Evolutionary conservation across 2,329 filamentous ascomycete species (phyloP).

Genomic region (Chalara sp.): DNA sequence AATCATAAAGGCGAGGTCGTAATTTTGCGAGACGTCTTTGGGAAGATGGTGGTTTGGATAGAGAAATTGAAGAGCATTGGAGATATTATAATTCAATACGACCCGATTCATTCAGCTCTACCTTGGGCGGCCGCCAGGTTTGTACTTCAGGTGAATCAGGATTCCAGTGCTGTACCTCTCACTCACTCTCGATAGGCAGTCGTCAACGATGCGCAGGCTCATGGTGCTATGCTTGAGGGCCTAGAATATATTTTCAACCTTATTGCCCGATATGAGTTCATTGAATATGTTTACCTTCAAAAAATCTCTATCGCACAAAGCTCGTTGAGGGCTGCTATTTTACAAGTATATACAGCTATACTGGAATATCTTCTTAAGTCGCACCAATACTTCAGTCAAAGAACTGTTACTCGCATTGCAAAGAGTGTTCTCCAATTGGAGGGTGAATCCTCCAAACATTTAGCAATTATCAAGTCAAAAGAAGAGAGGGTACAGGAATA

Average conservation of each 20-base stretch:
- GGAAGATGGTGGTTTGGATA: constrained; percentile 19
- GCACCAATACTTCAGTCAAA: constrained; percentile 5
- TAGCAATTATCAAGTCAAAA: constrained; percentile 2
- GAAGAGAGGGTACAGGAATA: constrained; percentile 3
- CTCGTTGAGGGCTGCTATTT: not conserved
- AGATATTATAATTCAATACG: constrained; percentile 15
- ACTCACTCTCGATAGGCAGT: not conserved
- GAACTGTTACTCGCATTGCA: not conserved
- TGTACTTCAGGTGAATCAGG: constrained; percentile 6
- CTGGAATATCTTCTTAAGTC: constrained; percentile 5
- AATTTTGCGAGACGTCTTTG: constrained; percentile 5
- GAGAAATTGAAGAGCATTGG: constrained; percentile 23
- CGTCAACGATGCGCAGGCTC: constrained; percentile 1
- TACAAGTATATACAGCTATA: constrained; percentile 6
- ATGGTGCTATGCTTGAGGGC: constrained; percentile 8
- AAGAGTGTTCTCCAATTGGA: constrained; percentile 9
- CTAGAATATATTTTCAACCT: constrained; percentile 7
- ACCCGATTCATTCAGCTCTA: constrained; percentile 17
- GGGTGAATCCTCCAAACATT: not conserved
- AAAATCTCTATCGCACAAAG: not conserved
- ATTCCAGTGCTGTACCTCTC: not conserved
- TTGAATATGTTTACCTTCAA: constrained; percentile 8
- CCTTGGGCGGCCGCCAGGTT: constrained; percentile 11
- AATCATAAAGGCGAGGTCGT: not conserved
- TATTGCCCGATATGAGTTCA: constrained; percentile 6